phyloP scores from a whole-genome alignment of 768 basidiomycete genomes.

The Phaeolepiota aurea region DNA sequence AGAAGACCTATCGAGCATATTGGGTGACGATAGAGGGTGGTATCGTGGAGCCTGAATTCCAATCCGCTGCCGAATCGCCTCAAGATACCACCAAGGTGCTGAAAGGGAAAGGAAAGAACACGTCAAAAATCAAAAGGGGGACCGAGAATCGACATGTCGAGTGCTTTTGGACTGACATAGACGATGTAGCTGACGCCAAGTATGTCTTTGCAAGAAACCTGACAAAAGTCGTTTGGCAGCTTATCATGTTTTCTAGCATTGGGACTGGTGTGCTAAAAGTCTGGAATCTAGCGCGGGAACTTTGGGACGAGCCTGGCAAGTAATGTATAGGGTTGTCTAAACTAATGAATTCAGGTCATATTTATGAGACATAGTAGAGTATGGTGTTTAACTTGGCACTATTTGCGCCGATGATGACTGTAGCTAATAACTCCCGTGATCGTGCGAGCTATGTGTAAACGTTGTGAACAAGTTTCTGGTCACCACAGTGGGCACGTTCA shows the following conservation, averaged over 20 bases:
- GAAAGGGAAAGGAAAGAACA: constrained; percentile 3
- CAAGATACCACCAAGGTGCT: no score
- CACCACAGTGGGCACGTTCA: no score
- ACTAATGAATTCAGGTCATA: no score
- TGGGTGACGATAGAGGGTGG: constrained; percentile 66
- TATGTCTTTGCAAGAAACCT: constrained; percentile 28
- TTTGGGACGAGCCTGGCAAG: not conserved
- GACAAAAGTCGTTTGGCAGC: no score
- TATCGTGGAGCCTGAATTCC: constrained; percentile 27
- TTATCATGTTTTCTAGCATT: no score
- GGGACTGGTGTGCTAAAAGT: constrained; percentile 71
- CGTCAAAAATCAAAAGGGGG: constrained; percentile 1
- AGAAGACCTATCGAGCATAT: constrained; percentile 72
- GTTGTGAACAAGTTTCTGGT: no score
- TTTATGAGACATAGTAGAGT: no score
- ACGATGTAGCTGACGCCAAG: constrained; percentile 55
- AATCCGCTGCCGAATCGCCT: constrained; percentile 7
- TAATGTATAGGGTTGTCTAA: no score
- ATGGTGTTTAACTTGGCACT: no score
- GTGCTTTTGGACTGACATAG: constrained; percentile 43
- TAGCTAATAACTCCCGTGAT: no score
- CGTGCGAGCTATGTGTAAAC: no score
- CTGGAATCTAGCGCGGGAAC: constrained; percentile 55
- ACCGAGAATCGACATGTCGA: constrained; percentile 9
- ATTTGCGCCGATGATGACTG: no score